Evolutionary conservation across 2,329 filamentous ascomycete species (phyloP).

Genomic region (Botrytis elliptica): DNA sequence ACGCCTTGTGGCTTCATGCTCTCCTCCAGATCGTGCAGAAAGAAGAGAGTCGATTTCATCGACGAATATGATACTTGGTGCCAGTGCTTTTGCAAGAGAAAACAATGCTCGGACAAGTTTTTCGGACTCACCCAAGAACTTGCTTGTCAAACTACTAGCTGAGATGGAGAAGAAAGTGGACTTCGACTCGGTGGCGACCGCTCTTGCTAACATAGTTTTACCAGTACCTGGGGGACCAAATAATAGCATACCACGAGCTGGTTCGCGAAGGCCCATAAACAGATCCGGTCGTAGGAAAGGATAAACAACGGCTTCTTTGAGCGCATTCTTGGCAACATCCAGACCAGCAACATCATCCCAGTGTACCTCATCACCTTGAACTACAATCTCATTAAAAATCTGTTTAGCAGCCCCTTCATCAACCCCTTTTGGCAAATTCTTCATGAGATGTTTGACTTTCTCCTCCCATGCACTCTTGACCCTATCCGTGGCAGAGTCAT

Average conservation of each 20-base stretch:
- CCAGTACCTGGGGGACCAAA: constrained; percentile 98
- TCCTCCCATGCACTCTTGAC: constrained; percentile 57
- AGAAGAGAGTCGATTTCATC: constrained; percentile 96
- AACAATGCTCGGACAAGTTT: constrained; percentile 94
- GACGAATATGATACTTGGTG: constrained; percentile 96
- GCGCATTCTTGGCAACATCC: constrained; percentile 82
- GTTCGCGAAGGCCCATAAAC: constrained; percentile 93
- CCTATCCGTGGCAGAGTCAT: constrained; percentile 42
- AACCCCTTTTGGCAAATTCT: constrained; percentile 76
- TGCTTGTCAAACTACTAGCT: constrained; percentile 89
- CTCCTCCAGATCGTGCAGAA: constrained; percentile 78
- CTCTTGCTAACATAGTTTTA: constrained; percentile 95
- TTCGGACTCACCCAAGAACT: constrained; percentile 94
- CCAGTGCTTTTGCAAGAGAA: constrained; percentile 79
- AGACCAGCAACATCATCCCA: constrained; percentile 94
- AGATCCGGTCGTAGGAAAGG: constrained; percentile 92
- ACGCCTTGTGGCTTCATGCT: constrained; percentile 87
- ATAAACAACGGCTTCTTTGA: constrained; percentile 96
- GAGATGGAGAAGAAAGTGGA: constrained; percentile 98
- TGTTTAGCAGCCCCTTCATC: constrained; percentile 82
- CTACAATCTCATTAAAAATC: constrained; percentile 93
- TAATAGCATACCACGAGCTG: constrained; percentile 89
- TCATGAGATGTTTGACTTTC: constrained; percentile 65
- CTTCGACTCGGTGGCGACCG: constrained; percentile 89
- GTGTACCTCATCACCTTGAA: constrained; percentile 89